Evolutionary conservation across 768 basidiomycete species (phyloP).

Genomic region (Russula brevipes): DNA sequence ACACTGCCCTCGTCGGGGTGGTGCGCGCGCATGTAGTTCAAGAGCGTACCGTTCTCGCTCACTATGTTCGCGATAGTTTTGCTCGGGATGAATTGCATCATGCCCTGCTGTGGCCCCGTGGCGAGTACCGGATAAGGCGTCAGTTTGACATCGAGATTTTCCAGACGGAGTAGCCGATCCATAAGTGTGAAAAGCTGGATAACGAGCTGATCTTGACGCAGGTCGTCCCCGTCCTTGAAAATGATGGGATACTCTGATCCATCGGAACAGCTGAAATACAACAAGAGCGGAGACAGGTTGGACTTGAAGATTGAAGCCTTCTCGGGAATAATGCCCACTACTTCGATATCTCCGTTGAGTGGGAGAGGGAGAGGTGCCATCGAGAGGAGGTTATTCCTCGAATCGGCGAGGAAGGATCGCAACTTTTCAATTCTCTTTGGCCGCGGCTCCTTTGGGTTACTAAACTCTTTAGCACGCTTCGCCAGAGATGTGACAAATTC

Average conservation of each 20-base stretch:
- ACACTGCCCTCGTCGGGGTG: slow-evolving; percentile 94
- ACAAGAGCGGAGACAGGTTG: slow-evolving; percentile 84
- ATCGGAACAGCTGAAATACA: slow-evolving; percentile 84
- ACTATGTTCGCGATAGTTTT: slow-evolving; percentile 94
- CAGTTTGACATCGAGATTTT: slow-evolving; percentile 89
- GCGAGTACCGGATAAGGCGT: slow-evolving; percentile 92
- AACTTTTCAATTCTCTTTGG: slow-evolving; percentile 98
- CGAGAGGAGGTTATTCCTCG: slow-evolving; percentile 73
- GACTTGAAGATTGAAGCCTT: slow-evolving; percentile 97
- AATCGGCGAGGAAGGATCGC: slow-evolving; percentile 75
- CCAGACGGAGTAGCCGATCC: slow-evolving; percentile 89
- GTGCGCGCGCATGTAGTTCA: slow-evolving; percentile 81
- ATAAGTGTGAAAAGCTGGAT: slow-evolving; percentile 98
- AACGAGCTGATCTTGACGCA: slow-evolving; percentile 97
- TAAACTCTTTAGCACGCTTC: slow-evolving; percentile 79
- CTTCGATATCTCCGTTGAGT: slow-evolving; percentile 77
- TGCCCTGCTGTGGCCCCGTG: slow-evolving; percentile 86
- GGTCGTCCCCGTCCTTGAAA: slow-evolving; percentile 98
- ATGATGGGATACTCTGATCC: slow-evolving; percentile 89
- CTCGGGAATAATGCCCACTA: slow-evolving; percentile 85
- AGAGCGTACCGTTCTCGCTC: slow-evolving; percentile 80
- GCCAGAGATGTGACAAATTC: slow-evolving; percentile 83
- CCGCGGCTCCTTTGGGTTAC: slow-evolving; percentile 85
- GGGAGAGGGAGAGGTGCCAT: slow-evolving; percentile 84
- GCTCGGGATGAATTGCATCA: slow-evolving; percentile 94